Evolutionary conservation across 2,329 filamentous ascomycete genomes (phyloP), one percentile per base, ranked within the genome.

Genomic region (Aureobasidium namibiae): DNA sequence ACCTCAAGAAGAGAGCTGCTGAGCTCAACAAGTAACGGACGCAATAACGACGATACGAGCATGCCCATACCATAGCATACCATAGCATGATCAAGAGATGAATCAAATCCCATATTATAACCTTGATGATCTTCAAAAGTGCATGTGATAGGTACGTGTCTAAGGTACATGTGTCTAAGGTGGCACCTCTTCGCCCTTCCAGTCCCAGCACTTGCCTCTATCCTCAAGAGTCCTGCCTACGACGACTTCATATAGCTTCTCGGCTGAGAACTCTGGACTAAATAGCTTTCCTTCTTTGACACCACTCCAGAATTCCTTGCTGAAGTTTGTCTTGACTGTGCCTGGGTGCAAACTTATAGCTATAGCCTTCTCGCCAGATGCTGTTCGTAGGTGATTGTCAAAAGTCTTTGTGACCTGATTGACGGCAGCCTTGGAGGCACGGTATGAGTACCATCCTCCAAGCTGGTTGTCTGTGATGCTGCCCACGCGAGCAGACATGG

Each of bases 371-470:
- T 81, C 80, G 0, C 79, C 83, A 61, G 80, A 79, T 42, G 79
- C 77, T 4, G 79, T 75, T 36, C 72, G 72, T 33, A 94, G 73
- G 67, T 85, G 81, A 29, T 87, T 78, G 69, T 94, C 89, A 62
- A 90, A 84, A 7, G 82, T 87, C 73, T 85, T 88, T 8, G 83
- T 82, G 13, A 90, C 60, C 67, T 86, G 86, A 63, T 86, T 90
- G 3, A 92, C 83, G 2, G 80, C 88, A 0, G 88, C 83, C 72
- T 94, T 95, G 56, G 82, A 86, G 8, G 86, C 82, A 14, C 90
- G 84, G 71, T 94, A 94, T 59, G 80, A 84, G 71, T 90, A 95
- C 90, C 89, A 94, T 0, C 90, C 90, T 2, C 89, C 90, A 0
- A 85, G 76, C 2, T 74, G 69, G 67, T 95, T 92, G 66, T 92